Evolutionary conservation across 2,329 filamentous ascomycete genomes (phyloP).

Genomic region (Hirsutella rhossiliensis): DNA sequence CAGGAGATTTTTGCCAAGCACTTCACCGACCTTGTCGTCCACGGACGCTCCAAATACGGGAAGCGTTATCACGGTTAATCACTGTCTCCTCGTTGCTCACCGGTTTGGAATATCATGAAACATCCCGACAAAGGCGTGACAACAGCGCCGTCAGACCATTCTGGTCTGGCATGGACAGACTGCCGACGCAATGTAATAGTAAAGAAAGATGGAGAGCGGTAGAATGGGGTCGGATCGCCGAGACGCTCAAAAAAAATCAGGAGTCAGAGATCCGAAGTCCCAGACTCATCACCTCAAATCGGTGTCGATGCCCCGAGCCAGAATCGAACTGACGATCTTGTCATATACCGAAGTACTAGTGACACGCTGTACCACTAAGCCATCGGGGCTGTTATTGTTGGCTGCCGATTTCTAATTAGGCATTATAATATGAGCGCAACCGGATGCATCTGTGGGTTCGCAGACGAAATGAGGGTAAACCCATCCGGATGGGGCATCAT

Average conservation of each 20-base stretch:
- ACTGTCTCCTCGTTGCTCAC: no score
- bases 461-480: no score
- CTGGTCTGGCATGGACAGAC: no score
- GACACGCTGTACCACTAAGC: constrained; percentile 24
- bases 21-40: constrained; percentile 25
- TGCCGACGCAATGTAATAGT: no score
- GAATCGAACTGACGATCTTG: constrained; percentile 23
- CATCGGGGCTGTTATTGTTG: constrained; percentile 13
- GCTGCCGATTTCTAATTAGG: neutral
- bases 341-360: constrained; percentile 19
- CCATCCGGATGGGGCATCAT: no score
- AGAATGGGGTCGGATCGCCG: neutral
- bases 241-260: neutral
- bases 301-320: constrained; percentile 15
- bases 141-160: no score
- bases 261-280: neutral
- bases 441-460: neutral
- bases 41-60: constrained; percentile 27
- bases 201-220: no score
- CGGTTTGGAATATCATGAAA: no score
- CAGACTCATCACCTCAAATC: neutral
- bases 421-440: neutral
- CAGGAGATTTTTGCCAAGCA: constrained; percentile 25
- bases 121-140: no score
- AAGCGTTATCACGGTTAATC: constrained; percentile 11